Base-by-base conservation (phyloP, 345 rosid species). In the Citrus unshiu region DNA sequence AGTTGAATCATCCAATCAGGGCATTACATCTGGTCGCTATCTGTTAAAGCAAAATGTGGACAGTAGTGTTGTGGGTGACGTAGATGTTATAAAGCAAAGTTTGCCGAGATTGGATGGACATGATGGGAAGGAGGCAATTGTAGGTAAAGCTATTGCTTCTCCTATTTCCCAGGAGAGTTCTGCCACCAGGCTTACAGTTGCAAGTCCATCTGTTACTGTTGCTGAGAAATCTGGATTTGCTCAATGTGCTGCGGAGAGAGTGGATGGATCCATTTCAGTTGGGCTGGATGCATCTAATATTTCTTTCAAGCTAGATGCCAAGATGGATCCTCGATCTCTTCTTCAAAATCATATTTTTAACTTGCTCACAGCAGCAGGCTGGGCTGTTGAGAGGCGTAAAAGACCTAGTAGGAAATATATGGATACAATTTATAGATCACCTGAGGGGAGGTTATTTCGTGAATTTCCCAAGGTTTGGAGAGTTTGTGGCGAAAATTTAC, bases 401-500 rank as follows among this genome's bases (percentile, higher is more conserved):
- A 88, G 93, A 79, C 81, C 91, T 58, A 56, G 94, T 61, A 87
- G 91, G 85, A 89, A 83, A 77, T 82, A 83, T 79, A 35, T 35
- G 34, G 95, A 90, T 25, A 87, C 88, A 43, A 30, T 86, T 68
- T 95, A 90, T 86, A 77, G 75, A 82, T 89, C 99, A 72, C 91
- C 99, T n/a, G 81, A 73, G 73, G 93, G 97, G 60, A 89, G 81
- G 79, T 58, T 59, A 58, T 88, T 84, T 85, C 93, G 95, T 80
- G 97, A 95, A 68, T 93, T 95, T 82, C 82, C 87, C 74, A 88
- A 86, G 83, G 99, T 82, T 68, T 95, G 98, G 99, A 91, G 86
- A 86, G 70, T 78, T 74, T 89, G 88, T 64, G 95, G 97, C 77
- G 88, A 82, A 78, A 72, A 73, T 66, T 78, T 95, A 72, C 72